Evolutionary conservation across 176 grass and related monocot species (phyloP).

Genomic region (Triticum urartu): DNA sequence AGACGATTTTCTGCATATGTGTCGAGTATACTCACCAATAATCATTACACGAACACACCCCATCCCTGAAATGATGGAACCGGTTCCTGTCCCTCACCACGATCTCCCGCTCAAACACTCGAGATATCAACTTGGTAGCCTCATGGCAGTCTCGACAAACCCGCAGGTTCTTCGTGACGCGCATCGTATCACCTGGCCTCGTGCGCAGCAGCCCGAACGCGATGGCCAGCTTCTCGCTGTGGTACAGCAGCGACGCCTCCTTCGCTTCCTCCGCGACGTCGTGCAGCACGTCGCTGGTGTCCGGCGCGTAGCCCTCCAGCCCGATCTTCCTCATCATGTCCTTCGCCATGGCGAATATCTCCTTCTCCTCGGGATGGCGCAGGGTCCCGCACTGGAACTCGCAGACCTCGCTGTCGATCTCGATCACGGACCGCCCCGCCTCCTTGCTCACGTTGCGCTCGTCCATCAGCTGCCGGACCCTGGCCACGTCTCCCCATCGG

Average conservation of each 20-base stretch:
- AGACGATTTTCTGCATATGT: not conserved
- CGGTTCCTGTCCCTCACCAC: slow-evolving; percentile 74
- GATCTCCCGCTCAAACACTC: slow-evolving; percentile 60
- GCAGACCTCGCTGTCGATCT: slow-evolving; percentile 47
- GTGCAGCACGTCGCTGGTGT: slow-evolving; percentile 50
- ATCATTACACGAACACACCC: slow-evolving; percentile 76
- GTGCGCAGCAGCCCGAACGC: slow-evolving; percentile 69
- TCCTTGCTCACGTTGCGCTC: slow-evolving; percentile 66
- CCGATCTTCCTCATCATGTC: slow-evolving; percentile 67
- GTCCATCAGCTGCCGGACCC: slow-evolving; percentile 63
- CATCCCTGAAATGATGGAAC: slow-evolving; percentile 79
- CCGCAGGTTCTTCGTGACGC: slow-evolving; percentile 69
- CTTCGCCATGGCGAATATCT: slow-evolving; percentile 58
- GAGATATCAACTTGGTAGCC: slow-evolving; percentile 57
- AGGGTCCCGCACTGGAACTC: slow-evolving; percentile 63
- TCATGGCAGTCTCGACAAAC: slow-evolving; percentile 76
- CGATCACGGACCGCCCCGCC: slow-evolving; percentile 56
- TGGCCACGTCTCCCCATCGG: slow-evolving; percentile 59
- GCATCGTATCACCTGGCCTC: slow-evolving; percentile 33
- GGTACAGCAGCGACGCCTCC: slow-evolving; percentile 55
- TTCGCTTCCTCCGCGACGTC: slow-evolving; percentile 46
- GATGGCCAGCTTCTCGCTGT: slow-evolving; percentile 91
- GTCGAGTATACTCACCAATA: slow-evolving; percentile 52
- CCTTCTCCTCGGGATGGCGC: slow-evolving; percentile 48
- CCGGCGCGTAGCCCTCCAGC: slow-evolving; percentile 46